Base-by-base conservation (phyloP, 805 yeast genomes). In the Hanseniaspora nectarophila region DNA sequence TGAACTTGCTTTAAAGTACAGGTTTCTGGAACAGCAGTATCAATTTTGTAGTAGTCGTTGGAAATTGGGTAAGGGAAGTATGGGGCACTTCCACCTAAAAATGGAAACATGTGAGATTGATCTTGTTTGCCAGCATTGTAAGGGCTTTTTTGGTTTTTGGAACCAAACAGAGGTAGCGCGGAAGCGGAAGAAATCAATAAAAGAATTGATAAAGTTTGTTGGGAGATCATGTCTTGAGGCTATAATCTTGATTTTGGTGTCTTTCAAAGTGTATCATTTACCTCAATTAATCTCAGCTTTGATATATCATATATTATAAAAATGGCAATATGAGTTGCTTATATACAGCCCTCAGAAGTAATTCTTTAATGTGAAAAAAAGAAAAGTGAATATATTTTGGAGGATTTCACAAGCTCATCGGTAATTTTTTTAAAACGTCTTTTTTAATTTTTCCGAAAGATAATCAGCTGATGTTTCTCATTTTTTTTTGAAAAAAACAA, bases 1-100 rank as follows among this genome's bases (percentile, higher is more conserved):
- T 82, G 87, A 7, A 82, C 85, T 63, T 83, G 90, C 58, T 76
- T 76, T 51, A 80, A 69, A 4, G 64, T 59, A 63, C 85, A 80
- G 43, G 68, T 68, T 9, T 63, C 68, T 20, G 83, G 81, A 1
- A 69, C 56, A 12, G 68, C 76, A 18, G 71, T 62, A 15, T 74
- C 66, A 38, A 80, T 71, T 3, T 83, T 84, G 58, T 63, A 75
- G 1, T 82, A 82, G 2, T 67, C 63, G 21, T 31, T 26, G 4
- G 44, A 43, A 23, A 39, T 32, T 21, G 63, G 63, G 48, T 69
- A 70, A 50, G 72, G 71, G 35, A 74, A 65, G 57, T 75, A 79
- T 8, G 85, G 85, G 1, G 76, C 82, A 23, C 72, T 59, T 16
- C 80, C 78, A 16, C 76, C 81, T 44, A 77, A 64, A 55, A 66